These are phyloP conservation scores for Hibiscus syriacus DNA, from an alignment of 345 rosid genomes.

Conservation along the genomic window DNA sequence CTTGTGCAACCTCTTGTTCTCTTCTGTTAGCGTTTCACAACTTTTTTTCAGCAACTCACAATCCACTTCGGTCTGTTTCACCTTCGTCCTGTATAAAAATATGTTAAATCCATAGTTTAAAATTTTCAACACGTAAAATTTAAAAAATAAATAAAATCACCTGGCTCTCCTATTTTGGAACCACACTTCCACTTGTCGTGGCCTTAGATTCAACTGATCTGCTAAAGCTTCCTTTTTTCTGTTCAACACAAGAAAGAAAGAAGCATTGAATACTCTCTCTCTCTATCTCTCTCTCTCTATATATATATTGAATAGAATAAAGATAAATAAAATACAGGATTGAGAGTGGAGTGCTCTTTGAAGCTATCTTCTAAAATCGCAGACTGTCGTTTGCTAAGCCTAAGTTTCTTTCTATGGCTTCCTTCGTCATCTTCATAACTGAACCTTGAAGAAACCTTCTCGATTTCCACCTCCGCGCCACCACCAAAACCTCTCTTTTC, in stretches of 20 bases:
- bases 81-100: constrained; percentile 33
- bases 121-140: not conserved
- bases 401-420: constrained; percentile 33
- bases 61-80: constrained; percentile 58
- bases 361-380: constrained; percentile 41
- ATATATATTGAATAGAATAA: not conserved
- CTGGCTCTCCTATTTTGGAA: constrained; percentile 60
- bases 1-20: constrained; percentile 46
- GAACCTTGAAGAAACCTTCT: constrained; percentile 26
- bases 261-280: not conserved
- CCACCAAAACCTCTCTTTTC: constrained; percentile 18
- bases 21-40: constrained; percentile 51
- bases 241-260: not conserved
- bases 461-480: constrained; percentile 21
- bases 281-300: no score
- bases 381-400: constrained; percentile 41
- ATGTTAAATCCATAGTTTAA: not conserved
- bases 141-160: no score
- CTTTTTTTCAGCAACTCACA: constrained; percentile 51
- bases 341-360: constrained; percentile 42
- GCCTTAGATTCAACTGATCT: constrained; percentile 44
- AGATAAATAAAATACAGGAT: constrained; percentile 35
- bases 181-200: constrained; percentile 60
- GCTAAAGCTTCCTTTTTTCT: constrained; percentile 54
- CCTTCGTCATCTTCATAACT: constrained; percentile 42